phyloP scores from a whole-genome alignment of 257 asterid genomes.

The Solanum tacnaense region DNA sequence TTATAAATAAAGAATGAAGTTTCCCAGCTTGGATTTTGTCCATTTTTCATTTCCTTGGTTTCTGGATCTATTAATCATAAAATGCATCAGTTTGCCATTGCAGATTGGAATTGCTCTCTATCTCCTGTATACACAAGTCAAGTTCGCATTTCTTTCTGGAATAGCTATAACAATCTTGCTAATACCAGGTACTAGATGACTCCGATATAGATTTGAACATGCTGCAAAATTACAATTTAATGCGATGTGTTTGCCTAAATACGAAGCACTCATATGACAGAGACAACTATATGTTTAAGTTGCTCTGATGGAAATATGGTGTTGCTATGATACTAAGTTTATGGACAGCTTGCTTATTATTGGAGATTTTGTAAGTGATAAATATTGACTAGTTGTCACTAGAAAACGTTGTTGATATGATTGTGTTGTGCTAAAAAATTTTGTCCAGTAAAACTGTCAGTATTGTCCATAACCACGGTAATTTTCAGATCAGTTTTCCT shows the following conservation, averaged over 20 bases:
- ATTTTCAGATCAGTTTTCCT: background rate
- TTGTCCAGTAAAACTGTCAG: background rate
- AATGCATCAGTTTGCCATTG: slow-evolving; percentile 76
- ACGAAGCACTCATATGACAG: background rate
- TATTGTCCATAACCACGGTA: background rate
- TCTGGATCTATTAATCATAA: slow-evolving; percentile 9
- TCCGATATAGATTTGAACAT: background rate
- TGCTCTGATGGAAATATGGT: background rate
- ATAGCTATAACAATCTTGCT: slow-evolving; percentile 71
- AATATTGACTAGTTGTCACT: background rate
- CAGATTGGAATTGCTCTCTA: slow-evolving; percentile 90
- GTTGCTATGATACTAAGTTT: background rate
- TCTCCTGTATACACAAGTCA: slow-evolving; percentile 81
- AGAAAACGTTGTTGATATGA: background rate
- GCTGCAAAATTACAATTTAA: background rate
- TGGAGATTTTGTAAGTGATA: background rate
- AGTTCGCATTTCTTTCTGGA: slow-evolving; percentile 90
- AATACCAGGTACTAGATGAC: slow-evolving; percentile 63
- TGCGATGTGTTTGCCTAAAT: background rate
- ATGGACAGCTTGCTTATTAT: background rate
- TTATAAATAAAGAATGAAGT: background rate
- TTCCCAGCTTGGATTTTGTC: background rate
- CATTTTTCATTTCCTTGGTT: background rate
- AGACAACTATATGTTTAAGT: background rate
- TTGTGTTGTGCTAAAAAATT: background rate